phyloP scores from a whole-genome alignment of 805 yeast species.

The Candida verbasci region DNA sequence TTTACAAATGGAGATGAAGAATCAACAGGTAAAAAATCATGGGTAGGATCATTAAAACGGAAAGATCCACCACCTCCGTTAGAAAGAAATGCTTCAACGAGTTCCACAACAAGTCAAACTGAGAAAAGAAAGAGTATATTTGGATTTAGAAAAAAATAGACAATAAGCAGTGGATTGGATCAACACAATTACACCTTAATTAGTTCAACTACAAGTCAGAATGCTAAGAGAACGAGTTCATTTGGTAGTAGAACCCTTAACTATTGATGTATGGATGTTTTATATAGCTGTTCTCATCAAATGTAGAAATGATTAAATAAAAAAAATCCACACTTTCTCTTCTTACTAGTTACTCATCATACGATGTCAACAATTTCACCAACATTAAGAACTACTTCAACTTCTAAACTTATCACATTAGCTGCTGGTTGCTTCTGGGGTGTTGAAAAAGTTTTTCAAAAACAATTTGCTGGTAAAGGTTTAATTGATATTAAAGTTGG shows the following conservation, averaged over 20 bases:
- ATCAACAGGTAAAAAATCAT: no score
- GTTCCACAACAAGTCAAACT: background rate
- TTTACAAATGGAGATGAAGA: no score
- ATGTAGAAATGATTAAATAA: background rate
- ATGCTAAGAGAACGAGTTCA: no score
- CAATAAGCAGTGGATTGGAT: background rate
- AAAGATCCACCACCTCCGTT: constrained; percentile 8
- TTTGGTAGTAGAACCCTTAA: no score
- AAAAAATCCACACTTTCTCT: constrained; percentile 1
- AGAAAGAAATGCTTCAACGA: constrained; percentile 12
- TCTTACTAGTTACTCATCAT: background rate
- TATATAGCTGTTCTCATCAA: no score
- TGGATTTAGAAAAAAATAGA: constrained; percentile 29
- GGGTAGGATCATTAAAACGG: constrained; percentile 37
- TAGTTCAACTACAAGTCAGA: no score
- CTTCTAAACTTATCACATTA: constrained; percentile 34
- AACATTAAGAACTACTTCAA: constrained; percentile 27
- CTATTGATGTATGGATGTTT: no score
- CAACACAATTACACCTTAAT: no score
- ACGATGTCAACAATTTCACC: constrained; percentile 27
- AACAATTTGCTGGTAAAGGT: constrained; percentile 61
- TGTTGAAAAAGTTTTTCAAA: constrained; percentile 76
- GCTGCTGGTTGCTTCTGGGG: constrained; percentile 84
- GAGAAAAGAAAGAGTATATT: constrained; percentile 29
- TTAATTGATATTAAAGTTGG: constrained; percentile 81